Conservation (phyloP, 1,284 basidiomycete genomes). For the Paramarasmius palmivorus region DNA sequence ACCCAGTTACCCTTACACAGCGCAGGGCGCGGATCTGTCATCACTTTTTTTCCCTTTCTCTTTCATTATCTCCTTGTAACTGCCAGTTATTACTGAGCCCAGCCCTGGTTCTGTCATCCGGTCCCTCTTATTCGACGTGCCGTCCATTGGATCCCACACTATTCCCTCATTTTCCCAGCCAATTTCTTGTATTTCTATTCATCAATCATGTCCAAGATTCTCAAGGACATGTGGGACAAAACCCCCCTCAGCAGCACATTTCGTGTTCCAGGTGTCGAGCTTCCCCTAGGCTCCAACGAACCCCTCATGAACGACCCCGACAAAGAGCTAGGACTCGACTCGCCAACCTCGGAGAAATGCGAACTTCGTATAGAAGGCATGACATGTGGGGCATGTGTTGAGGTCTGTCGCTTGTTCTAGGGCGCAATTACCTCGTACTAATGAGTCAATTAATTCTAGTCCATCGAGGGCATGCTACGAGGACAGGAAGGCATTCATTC, state of each 20-base stretch:
- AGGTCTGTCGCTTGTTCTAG: conserved; percentile 50
- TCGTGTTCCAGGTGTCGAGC: conserved; percentile 23
- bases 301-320: conserved; percentile 30
- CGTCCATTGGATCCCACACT: background rate
- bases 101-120: background rate
- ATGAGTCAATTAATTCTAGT: conserved; percentile 38
- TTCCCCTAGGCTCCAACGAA: conserved; percentile 31
- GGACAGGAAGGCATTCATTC: conserved; percentile 83
- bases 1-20: background rate
- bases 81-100: background rate
- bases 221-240: conserved; percentile 30
- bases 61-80: background rate
- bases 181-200: background rate
- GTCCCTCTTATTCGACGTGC: background rate
- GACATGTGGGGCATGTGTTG: conserved; percentile 90
- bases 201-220: conserved; percentile 26
- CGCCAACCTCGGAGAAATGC: conserved; percentile 43
- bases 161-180: background rate
- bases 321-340: conserved; percentile 19
- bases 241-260: conserved; percentile 24
- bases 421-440: background rate
- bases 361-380: conserved; percentile 87
- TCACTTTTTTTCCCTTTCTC: background rate
- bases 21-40: conserved; percentile 1
- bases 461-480: conserved; percentile 93